Percentiles rank a stretch among this genome's conserved stretches.
phyloP scores from a whole-genome alignment of 805 yeast genomes.

The Monosporozyma aerobia region DNA sequence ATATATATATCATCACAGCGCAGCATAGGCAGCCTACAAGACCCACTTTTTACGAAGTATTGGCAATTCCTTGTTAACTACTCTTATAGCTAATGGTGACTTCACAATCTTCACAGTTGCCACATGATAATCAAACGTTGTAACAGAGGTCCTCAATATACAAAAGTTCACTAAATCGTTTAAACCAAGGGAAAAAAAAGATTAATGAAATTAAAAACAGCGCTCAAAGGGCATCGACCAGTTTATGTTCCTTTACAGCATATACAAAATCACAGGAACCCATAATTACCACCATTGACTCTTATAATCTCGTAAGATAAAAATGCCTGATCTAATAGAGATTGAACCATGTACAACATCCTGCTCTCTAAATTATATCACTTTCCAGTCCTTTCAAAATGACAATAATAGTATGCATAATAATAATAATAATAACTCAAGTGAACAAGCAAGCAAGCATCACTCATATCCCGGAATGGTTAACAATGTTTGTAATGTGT shows the following conservation, averaged over 20 bases:
- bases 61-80: too few relatives aligned
- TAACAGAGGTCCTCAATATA: too few relatives aligned
- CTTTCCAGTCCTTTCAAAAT: not conserved
- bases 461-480: slow-evolving; percentile 7
- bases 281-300: not conserved
- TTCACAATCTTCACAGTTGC: too few relatives aligned
- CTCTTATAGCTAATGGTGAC: too few relatives aligned
- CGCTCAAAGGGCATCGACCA: not conserved
- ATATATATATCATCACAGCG: too few relatives aligned
- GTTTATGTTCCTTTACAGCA: not conserved
- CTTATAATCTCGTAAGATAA: not conserved
- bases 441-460: not conserved
- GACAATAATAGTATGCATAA: not conserved
- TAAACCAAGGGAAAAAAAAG: too few relatives aligned
- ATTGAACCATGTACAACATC: not conserved
- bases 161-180: too few relatives aligned
- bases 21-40: too few relatives aligned
- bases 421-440: not conserved
- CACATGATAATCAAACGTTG: too few relatives aligned
- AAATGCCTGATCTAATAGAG: not conserved
- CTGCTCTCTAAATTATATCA: not conserved
- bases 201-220: too few relatives aligned
- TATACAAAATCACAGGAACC: not conserved
- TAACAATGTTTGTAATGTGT: slow-evolving; percentile 4
- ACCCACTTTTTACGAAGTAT: too few relatives aligned